Conservation (phyloP, 352 stramenopile genomes). For the Globisporangium sylvaticum region DNA sequence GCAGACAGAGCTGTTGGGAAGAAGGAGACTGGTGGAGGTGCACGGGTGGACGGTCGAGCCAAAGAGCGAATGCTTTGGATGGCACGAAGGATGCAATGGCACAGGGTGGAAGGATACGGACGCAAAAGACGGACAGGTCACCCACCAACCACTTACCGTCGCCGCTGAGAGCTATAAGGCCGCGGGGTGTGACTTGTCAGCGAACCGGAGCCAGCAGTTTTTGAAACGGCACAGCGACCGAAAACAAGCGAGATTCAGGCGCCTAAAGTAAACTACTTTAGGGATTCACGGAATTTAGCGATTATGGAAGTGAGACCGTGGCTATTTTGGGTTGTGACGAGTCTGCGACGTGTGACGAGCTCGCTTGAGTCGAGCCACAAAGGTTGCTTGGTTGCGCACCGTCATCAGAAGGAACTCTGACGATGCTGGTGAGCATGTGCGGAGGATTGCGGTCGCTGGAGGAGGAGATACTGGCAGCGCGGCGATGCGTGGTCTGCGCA, state of each 20-base stretch:
- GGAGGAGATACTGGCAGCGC: neutral
- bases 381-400: neutral
- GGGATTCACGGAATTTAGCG: neutral
- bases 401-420: neutral
- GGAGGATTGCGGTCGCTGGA: neutral
- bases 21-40: neutral
- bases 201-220: constrained; percentile 15
- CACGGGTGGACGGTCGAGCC: neutral
- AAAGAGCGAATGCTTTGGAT: constrained; percentile 11
- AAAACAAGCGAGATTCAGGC: neutral
- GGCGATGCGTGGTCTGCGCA: neutral
- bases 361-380: neutral
- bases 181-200: neutral
- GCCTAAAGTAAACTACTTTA: neutral
- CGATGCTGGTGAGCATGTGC: neutral
- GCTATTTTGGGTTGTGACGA: neutral
- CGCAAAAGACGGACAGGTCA: neutral
- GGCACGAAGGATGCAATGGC: constrained; percentile 5
- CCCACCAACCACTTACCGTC: neutral
- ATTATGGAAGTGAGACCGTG: neutral
- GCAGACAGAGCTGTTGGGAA: neutral
- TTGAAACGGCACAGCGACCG: neutral
- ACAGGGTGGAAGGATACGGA: constrained; percentile 2
- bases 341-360: constrained; percentile 9
- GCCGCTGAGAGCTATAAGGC: constrained; percentile 4